These are phyloP conservation scores for Thraustochytrium sp. DNA, from an alignment of 352 stramenopile species.

Conservation along the genomic window DNA sequence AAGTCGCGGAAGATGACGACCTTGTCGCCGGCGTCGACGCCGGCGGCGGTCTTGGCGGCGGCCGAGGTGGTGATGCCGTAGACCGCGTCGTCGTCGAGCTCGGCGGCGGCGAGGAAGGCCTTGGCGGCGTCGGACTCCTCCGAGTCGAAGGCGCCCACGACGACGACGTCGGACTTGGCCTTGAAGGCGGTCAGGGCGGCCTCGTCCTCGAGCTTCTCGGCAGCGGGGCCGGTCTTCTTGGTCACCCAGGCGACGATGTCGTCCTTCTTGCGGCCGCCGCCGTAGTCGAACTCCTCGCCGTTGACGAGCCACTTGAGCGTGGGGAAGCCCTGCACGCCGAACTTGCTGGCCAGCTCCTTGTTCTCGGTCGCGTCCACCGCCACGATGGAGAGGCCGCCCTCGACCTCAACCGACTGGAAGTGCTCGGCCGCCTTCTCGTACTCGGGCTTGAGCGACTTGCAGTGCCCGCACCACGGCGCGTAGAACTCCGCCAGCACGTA, in stretches of 20 bases:
- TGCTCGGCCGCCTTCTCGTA: conserved; percentile 74
- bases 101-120: conserved; percentile 66
- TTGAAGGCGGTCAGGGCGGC: conserved; percentile 69
- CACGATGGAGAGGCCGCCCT: conserved; percentile 67
- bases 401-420: conserved; percentile 62
- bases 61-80: conserved; percentile 65
- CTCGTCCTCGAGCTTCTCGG: conserved; percentile 66
- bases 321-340: conserved; percentile 73
- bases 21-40: background rate
- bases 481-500: conserved; percentile 83
- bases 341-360: conserved; percentile 69
- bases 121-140: conserved; percentile 66
- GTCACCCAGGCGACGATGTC: conserved; percentile 79
- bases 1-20: conserved; percentile 46
- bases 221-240: conserved; percentile 80
- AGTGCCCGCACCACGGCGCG: conserved; percentile 78
- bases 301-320: conserved; percentile 88
- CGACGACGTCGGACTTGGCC: conserved; percentile 71
- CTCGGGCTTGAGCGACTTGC: conserved; percentile 73
- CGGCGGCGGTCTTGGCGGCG: conserved; percentile 60
- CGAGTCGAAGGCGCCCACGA: conserved; percentile 64
- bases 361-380: conserved; percentile 76
- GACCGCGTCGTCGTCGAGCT: conserved; percentile 63
- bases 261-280: conserved; percentile 68
- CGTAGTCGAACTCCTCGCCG: conserved; percentile 66